phyloP scores from a whole-genome alignment of 805 yeast species.

The Dipodascopsis uninucleata region DNA sequence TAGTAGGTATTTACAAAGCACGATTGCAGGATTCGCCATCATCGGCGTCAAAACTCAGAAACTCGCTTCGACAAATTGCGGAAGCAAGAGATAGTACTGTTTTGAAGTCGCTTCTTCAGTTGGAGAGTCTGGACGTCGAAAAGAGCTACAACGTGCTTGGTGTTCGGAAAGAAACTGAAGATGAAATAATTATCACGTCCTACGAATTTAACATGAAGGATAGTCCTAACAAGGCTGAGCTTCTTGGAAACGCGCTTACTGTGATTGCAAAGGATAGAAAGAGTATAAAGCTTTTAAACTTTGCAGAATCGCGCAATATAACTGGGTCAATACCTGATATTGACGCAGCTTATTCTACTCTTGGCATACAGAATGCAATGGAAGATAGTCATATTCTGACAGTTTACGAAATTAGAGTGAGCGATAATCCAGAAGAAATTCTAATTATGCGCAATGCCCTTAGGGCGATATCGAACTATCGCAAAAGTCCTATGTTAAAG shows the following conservation, averaged over 20 bases:
- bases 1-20: slow-evolving; percentile 20
- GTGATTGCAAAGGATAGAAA: slow-evolving; percentile 34
- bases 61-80: slow-evolving; percentile 63
- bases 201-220: slow-evolving; percentile 63
- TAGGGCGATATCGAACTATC: slow-evolving; percentile 54
- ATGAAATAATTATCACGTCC: slow-evolving; percentile 72
- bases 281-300: slow-evolving; percentile 32
- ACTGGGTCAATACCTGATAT: slow-evolving; percentile 23
- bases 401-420: slow-evolving; percentile 39
- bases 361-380: slow-evolving; percentile 25
- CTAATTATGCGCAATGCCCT: slow-evolving; percentile 56
- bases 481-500: slow-evolving; percentile 57
- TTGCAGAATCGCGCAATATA: slow-evolving; percentile 30
- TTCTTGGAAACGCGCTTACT: slow-evolving; percentile 30
- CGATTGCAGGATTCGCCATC: slow-evolving; percentile 13
- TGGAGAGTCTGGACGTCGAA: slow-evolving; percentile 40
- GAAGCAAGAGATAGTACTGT: slow-evolving; percentile 52
- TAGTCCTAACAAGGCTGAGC: slow-evolving; percentile 17
- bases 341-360: slow-evolving; percentile 22
- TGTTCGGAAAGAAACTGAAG: slow-evolving; percentile 52
- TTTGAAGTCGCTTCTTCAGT: slow-evolving; percentile 51
- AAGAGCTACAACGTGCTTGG: slow-evolving; percentile 55
- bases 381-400: slow-evolving; percentile 26
- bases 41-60: slow-evolving; percentile 39
- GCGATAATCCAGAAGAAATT: slow-evolving; percentile 47